Evolutionary conservation across 192 early-diverging fungal genomes (phyloP), one percentile per base, ranked within the genome.

Genomic region (Umbelopsis sp.): DNA sequence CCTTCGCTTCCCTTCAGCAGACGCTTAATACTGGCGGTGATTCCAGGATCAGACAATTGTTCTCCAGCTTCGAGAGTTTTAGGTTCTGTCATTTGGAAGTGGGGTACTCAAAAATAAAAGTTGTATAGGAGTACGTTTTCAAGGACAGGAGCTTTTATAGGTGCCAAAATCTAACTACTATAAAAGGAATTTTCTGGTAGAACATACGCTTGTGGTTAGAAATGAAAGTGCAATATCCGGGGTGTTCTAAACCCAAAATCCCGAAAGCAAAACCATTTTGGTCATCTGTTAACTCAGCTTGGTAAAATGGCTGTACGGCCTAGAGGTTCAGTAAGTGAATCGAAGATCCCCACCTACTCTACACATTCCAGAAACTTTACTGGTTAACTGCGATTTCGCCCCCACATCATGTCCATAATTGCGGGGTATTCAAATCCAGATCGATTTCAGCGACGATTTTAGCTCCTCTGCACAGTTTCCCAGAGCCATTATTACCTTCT

Each of bases 381-480:
- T n/a, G 8, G 24, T 36, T 34, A 14, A 34, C 56, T 41, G 7
- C 38, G 8, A 41, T 11, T n/a, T 41, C 36, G 12, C 31, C 56
- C 56, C 12, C 54, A 59, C 9, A 10, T 34, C 14, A 34, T 4
- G 7, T 24, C 10, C 22, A 53, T 9, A 62, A 62, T 5, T 62
- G 56, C 56, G 56, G 56, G 56, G 56, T 62, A 62, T 34, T 62
- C 16, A 62, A 36, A 62, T 62, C 17, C 56, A 62, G 56, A 62
- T 49, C 16, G 8, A 16, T 5, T 49, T 4, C 16, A 49, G n/a
- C 16, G 20, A 49, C 16, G 0, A n/a, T 49, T 9, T n/a, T n/a
- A n/a, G n/a, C n/a, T n/a, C n/a, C n/a, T n/a, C n/a, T n/a, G n/a
- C n/a, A n/a, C n/a, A n/a, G n/a, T n/a, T n/a, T n/a, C n/a, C n/a